Evolutionary conservation across 2,329 filamentous ascomycete species (phyloP), one percentile per base, ranked within the genome.

Genomic region (Orbilia quercus): DNA sequence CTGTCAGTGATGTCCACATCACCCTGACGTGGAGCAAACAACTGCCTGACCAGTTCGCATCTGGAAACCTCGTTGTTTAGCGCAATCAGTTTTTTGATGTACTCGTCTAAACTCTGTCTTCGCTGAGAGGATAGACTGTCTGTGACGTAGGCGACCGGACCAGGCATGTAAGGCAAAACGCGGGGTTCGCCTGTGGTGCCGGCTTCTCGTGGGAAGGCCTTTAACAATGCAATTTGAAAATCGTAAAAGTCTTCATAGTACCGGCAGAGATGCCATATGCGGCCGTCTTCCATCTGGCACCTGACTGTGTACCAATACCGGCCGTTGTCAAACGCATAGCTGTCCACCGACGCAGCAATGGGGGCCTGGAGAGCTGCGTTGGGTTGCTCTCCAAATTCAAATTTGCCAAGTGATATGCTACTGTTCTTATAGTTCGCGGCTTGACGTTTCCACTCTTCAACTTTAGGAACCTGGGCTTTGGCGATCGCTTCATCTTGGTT

Each of bases 371-470:
- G 82, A 92, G 82, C 70, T 72, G 65, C 48, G 58, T 69, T 6
- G 60, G 54, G 31, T 47, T 38, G 50, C 65, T 80, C 75, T 63
- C 86, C 84, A 69, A 82, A 84, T 78, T 94, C 91, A 77, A 96
- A 94, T 81, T 94, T 96, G 76, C 95, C 95, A 44, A 99, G 84
- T 0, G 93, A 94, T 79, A 99, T 98, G 82, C 95, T 98, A 80
- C 93, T 96, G 80, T 98, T 97, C 84, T 99, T 99, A 82, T 99
- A 99, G 76, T 97, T 94, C 64, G 94, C 94, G 0, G 95, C 93
- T 92, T 97, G 97, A 82, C 96, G 96, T 84, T 99, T 99, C 95
- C 95, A 99, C 79, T 99, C 95, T 80, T 99, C 95, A 2, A 99
- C 95, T 78, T 89, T 90, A 11, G 95, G 95, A 6, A 99, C 93